Conservation (phyloP, 257 asterid species). For the Plantago major region DNA sequence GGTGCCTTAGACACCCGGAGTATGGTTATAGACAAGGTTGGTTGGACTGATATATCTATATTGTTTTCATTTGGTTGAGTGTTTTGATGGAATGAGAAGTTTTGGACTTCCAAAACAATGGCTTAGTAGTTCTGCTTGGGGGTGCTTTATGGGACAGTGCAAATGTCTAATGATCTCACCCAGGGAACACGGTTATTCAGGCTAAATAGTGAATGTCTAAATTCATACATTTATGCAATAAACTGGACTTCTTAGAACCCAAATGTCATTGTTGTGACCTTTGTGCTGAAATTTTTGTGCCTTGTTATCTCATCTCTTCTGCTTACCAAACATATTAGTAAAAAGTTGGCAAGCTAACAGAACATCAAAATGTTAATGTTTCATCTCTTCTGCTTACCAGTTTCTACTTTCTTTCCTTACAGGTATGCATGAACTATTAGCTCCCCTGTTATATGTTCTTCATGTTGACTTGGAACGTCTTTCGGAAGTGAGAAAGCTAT, state of each 20-base stretch:
- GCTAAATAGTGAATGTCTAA: no score
- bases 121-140: no score
- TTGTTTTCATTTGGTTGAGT: not conserved
- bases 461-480: constrained; percentile 68
- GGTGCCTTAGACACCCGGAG: constrained; percentile 87
- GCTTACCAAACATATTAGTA: not conserved
- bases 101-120: not conserved
- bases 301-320: not conserved
- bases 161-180: no score
- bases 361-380: not conserved
- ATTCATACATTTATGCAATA: not conserved
- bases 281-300: constrained; percentile 1
- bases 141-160: no score
- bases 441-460: constrained; percentile 79
- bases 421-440: constrained; percentile 96
- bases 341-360: no score
- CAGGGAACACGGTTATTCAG: no score
- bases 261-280: constrained; percentile 8
- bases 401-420: constrained; percentile 27
- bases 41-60: constrained; percentile 1
- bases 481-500: constrained; percentile 58
- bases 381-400: constrained; percentile 14
- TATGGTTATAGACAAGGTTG: constrained; percentile 92
- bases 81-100: constrained; percentile 3
- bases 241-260: constrained; percentile 10